Conservation (phyloP, 2,329 filamentous ascomycete genomes). For the Fusarium kyushuense region DNA sequence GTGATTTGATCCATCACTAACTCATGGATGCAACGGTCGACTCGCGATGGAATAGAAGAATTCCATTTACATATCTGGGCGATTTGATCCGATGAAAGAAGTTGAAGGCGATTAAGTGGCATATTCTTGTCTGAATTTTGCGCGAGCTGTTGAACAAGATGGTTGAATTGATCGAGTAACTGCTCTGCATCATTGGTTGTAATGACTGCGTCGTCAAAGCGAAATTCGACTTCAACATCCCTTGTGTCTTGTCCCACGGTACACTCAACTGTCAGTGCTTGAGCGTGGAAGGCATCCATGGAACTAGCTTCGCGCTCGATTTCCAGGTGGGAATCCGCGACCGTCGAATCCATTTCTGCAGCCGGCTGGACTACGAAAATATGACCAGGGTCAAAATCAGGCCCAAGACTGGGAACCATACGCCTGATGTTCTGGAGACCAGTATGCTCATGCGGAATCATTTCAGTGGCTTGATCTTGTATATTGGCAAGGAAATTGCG, state of each 20-base stretch:
- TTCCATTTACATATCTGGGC: not conserved
- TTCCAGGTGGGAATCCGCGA: not conserved
- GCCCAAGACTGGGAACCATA: slow-evolving; percentile 2
- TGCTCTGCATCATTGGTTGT: not conserved
- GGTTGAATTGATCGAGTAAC: not conserved
- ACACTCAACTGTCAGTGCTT: slow-evolving; percentile 5
- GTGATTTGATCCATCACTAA: not conserved
- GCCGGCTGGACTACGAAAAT: slow-evolving; percentile 5
- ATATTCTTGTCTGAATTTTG: not conserved
- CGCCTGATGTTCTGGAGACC: slow-evolving; percentile 3
- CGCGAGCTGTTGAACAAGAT: not conserved
- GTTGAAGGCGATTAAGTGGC: not conserved
- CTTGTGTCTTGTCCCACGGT: slow-evolving; percentile 5
- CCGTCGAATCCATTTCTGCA: not conserved
- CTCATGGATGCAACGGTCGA: not conserved
- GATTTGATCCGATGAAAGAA: not conserved
- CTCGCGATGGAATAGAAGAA: not conserved
- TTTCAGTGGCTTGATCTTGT: not conserved
- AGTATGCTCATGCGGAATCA: slow-evolving; percentile 3
- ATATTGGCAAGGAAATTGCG: not conserved
- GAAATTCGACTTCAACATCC: slow-evolving; percentile 3
- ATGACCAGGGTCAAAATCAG: slow-evolving; percentile 8
- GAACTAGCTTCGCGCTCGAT: slow-evolving; percentile 3
- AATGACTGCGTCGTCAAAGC: slow-evolving; percentile 4
- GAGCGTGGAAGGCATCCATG: slow-evolving; percentile 6